These are phyloP conservation scores for Nicotiana knightiana DNA, from an alignment of 257 asterid species.

Conservation along the genomic window DNA sequence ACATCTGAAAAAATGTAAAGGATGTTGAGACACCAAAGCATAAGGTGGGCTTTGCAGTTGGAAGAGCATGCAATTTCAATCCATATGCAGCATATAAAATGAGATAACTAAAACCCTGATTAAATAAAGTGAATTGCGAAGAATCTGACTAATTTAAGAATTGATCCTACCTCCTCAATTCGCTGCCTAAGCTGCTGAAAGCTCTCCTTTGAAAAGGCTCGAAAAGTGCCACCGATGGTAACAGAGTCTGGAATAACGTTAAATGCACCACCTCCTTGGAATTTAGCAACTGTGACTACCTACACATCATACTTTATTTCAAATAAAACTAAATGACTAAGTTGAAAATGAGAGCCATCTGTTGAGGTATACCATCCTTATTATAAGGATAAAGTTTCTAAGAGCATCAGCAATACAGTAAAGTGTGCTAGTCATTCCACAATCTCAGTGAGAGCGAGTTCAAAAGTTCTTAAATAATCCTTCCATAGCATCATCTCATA, in stretches of 20 bases:
- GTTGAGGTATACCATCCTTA: not conserved
- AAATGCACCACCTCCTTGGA: slow-evolving; percentile 89
- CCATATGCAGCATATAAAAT: not conserved
- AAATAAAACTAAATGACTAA: not conserved
- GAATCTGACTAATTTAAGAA: not conserved
- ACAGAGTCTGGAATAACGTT: slow-evolving; percentile 94
- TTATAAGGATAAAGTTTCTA: not conserved
- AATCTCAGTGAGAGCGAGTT: not conserved
- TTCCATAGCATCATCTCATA: not conserved
- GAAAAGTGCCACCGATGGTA: slow-evolving; percentile 86
- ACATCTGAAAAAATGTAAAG: not conserved
- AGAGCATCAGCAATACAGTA: not conserved
- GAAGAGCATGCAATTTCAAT: not conserved
- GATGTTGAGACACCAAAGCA: not conserved
- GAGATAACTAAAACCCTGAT: slow-evolving; percentile 1
- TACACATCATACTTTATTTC: slow-evolving; percentile 17
- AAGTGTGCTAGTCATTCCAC: not conserved
- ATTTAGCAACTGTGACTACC: slow-evolving; percentile 85
- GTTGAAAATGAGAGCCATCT: not conserved
- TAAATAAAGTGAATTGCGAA: not conserved
- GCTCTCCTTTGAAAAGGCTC: slow-evolving; percentile 75
- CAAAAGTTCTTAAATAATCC: not conserved
- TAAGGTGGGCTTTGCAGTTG: not conserved
- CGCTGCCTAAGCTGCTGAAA: slow-evolving; percentile 58
- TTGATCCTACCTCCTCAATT: slow-evolving; percentile 57